Evolutionary conservation across 208 protist genomes (phyloP).

Genomic region (Phytomonas sp.): DNA sequence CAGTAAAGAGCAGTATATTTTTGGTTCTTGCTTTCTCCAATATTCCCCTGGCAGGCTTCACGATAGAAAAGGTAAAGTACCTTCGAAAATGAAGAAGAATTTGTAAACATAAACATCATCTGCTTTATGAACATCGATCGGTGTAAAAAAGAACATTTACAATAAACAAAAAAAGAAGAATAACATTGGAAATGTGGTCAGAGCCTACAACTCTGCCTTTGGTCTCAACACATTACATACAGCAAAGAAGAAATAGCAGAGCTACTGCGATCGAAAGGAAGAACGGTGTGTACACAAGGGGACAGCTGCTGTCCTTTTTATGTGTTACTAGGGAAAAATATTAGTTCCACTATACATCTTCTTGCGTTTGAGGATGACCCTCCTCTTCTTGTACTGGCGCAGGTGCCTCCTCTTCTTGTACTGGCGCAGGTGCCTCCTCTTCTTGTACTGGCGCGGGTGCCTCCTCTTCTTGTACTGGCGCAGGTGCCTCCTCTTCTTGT

Average conservation of each 20-base stretch:
- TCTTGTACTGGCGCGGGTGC: not conserved
- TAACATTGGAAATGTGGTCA: constrained; percentile 6
- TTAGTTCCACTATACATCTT: not conserved
- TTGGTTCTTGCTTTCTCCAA: not conserved
- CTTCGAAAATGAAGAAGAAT: constrained; percentile 7
- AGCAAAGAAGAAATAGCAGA: constrained; percentile 2
- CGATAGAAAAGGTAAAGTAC: constrained; percentile 1
- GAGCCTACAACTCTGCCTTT: not conserved
- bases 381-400: not conserved
- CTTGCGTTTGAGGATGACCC: too few relatives aligned
- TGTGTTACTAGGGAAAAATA: not conserved
- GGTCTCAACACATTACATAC: not conserved
- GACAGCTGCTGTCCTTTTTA: not conserved
- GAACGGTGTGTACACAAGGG: not conserved
- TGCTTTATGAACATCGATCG: not conserved
- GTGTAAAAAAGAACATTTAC: constrained; percentile 8
- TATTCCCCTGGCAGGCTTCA: constrained; percentile 3
- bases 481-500: not conserved
- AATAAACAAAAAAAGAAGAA: constrained; percentile 11
- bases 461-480: not conserved
- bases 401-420: not conserved
- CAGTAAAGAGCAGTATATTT: not conserved
- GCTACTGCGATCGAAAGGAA: constrained; percentile 3
- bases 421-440: not conserved
- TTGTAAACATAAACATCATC: constrained; percentile 3